phyloP scores from a whole-genome alignment of 306 rosid species.

The cucumber (Cucumis sativus) region Cucumber_9930_V3 NC_026657.2:39573501-39574000 shows the following conservation, averaged over 20 bases:
- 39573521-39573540: not conserved
- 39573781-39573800: not conserved
- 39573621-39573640: constrained; percentile 9
- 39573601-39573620: not conserved
- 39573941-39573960: constrained; percentile 3
- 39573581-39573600: constrained; percentile 11
- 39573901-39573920: constrained; percentile 13
- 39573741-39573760: not conserved
- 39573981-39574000: constrained; percentile 80
- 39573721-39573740: constrained; percentile 21
- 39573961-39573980: constrained; percentile 48
- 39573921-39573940: constrained; percentile 4
- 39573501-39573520: not conserved
- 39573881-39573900: constrained; percentile 93
- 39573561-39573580: not conserved
- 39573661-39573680: constrained; percentile 92
- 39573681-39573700: constrained; percentile 94
- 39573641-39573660: constrained; percentile 20
- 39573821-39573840: constrained; percentile 74
- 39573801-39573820: not conserved
- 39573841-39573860: constrained; percentile 89
- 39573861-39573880: constrained; percentile 90
- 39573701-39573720: constrained; percentile 98
- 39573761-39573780: not conserved
- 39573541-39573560: not conserved